Base-by-base conservation (phyloP, 2,329 filamentous ascomycete species). In the Colletotrichum karsti region DNA sequence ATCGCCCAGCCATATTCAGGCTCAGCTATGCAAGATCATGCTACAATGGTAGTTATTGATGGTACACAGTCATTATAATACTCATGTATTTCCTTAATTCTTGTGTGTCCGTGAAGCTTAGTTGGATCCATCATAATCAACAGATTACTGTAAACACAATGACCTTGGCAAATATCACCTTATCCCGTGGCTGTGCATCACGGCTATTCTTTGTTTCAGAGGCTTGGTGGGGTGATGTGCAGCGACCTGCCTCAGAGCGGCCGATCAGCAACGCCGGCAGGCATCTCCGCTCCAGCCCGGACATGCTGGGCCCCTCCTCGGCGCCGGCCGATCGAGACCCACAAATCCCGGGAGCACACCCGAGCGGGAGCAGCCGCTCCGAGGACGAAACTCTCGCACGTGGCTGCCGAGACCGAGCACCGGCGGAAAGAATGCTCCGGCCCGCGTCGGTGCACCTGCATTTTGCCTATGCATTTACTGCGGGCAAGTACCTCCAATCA, bases 301-400 rank as follows among this genome's bases (percentile, higher is more conserved):
- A 48, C 58, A 42, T 35, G 41, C 50, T 30, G 26, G 28, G 35
- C 26, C 42, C 44, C 42, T 42, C 60, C 24, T 46, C 59, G 63
- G 56, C 59, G 53, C 59, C 64, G 64, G 15, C 51, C 44, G 59
- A 57, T 46, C 37, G 28, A 35, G 35, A 18, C 20, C 22, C 51
- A 20, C 15, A 46, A 30, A 10, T 35, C 24, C 46, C 15, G 18
- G 62, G 63, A 41, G 39, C 42, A 39, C n/a, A 22, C 51, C 22
- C 42, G 26, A 35, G 44, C 51, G 59, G 59, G 20, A 63, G 44
- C 22, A 63, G 10, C 51, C 59, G 64, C 59, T 7, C 57, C 46
- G 57, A 30, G 15, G 42, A 28, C 12, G 51, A 33, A 41, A 26
- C 26, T 39, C 10, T 33, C 13, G 39, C 58, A 56, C 33, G n/a